phyloP scores from a whole-genome alignment of 164 flowering plant species.

The Stephania cephalantha region DNA sequence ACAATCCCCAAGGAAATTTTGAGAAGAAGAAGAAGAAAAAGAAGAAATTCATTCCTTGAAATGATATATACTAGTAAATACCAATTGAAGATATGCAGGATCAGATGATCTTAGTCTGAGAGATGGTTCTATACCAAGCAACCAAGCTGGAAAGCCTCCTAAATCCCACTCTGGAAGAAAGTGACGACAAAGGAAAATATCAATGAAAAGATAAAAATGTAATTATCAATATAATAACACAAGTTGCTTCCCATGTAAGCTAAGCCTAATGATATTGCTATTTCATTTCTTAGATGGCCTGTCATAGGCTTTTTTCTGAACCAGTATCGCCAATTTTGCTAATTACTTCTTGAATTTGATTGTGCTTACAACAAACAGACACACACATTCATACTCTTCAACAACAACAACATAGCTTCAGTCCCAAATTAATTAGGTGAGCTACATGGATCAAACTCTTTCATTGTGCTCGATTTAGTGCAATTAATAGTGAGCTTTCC shows the following conservation, averaged over 20 bases:
- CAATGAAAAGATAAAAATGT: constrained; percentile 1
- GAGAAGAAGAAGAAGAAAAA: too few species aligned
- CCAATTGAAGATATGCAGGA: constrained; percentile 63
- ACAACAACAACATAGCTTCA: too few species aligned
- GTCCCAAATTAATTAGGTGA: too few species aligned
- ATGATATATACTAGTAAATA: constrained; percentile 22
- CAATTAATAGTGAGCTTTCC: too few species aligned
- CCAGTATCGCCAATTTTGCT: background rate
- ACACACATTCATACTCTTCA: background rate
- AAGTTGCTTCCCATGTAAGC: background rate
- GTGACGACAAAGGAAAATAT: background rate
- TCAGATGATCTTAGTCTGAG: constrained; percentile 81
- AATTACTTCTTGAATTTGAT: background rate
- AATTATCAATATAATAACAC: background rate
- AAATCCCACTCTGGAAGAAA: constrained; percentile 88
- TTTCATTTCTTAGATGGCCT: background rate
- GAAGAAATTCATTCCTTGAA: background rate
- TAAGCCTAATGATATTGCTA: background rate
- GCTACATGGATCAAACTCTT: too few species aligned
- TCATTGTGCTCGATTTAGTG: too few species aligned
- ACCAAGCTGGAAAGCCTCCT: constrained; percentile 96
- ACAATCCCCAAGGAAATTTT: too few species aligned
- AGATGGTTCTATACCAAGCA: constrained; percentile 67
- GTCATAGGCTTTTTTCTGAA: background rate
- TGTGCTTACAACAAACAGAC: background rate